Evolutionary conservation across 2,329 filamentous ascomycete genomes (phyloP).

Genomic region (Aspergillus sp.): DNA sequence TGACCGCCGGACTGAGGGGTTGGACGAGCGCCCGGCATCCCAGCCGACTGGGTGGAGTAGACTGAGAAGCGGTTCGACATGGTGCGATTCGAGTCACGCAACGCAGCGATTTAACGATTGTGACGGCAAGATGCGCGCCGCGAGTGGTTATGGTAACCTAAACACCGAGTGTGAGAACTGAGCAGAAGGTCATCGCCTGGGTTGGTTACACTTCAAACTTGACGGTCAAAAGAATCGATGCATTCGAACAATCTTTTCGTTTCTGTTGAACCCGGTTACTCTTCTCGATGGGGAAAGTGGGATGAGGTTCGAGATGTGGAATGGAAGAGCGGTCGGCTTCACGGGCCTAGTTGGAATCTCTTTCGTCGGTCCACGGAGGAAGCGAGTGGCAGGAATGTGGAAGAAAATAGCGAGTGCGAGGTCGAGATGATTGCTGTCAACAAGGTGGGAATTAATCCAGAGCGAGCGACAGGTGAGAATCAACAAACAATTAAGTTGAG

Average conservation of each 20-base stretch:
- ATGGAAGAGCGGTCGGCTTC: neutral
- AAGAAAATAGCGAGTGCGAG: slow-evolving; percentile 13
- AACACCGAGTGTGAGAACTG: neutral
- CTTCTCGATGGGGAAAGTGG: slow-evolving; percentile 1
- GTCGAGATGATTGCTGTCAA: slow-evolving; percentile 13
- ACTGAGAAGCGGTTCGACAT: slow-evolving; percentile 59
- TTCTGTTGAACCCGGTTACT: neutral
- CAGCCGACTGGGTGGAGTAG: slow-evolving; percentile 61
- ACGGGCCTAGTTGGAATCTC: neutral
- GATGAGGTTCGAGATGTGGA: neutral
- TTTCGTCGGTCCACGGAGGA: neutral
- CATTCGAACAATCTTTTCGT: neutral
- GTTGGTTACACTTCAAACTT: neutral
- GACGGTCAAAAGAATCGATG: neutral
- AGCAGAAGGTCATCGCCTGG: slow-evolving; percentile 35
- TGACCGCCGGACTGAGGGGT: slow-evolving; percentile 69
- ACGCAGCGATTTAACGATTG: neutral
- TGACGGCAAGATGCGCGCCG: neutral
- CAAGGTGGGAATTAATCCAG: slow-evolving; percentile 2
- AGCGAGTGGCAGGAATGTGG: slow-evolving; percentile 17
- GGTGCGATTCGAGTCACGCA: neutral
- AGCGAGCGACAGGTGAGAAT: neutral
- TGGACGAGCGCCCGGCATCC: slow-evolving; percentile 52
- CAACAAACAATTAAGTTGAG: neutral
- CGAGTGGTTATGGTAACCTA: neutral